Base-by-base conservation (phyloP, 1,139 yeast genomes). In the Lipomyces yarrowii region DNA sequence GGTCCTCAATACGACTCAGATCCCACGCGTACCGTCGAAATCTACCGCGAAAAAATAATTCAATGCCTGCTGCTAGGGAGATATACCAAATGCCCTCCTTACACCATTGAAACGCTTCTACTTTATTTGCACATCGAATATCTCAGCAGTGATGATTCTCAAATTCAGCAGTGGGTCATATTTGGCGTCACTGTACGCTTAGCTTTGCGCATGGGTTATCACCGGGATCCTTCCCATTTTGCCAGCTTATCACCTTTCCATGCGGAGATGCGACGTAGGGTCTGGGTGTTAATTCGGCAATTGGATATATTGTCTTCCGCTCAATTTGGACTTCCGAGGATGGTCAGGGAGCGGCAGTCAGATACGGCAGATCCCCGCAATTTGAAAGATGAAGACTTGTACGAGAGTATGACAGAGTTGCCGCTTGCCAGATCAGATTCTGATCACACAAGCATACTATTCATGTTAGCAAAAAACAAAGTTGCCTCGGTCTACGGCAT, bases 161-260 rank as follows among this genome's bases (percentile, higher is more conserved):
- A 37, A 55, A 55, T 30, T 15, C 42, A n/a, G 23, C 8, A 6
- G 4, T 55, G 57, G 57, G 23, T 55, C 32, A 15, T 26, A 3
- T 5, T 55, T 8, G 57, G 57, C 1, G 13, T 55, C 5, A 30
- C 26, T 21, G 57, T 55, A 23, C 13, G 57, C 6, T n/a, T 55
- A 13, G 57, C 57, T 7, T 13, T 55, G 42, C 57, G 57, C 18
- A 55, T 55, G 57, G 57, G 57, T 15, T 55, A 23, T 23, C 57
- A 55, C 46, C 18, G 57, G 18, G 57, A 55, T 15, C 23, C 18
- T 11, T 55, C 57, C 23, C 52, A 55, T 30, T 55, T n/a, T 21
- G 2, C 57, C 10, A 5, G 23, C 13, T 7, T 55, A 13, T 55
- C 57, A 1, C 10, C 32, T 5, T 55, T 55, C 35, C 42, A 33